Evolutionary conservation across 2,329 filamentous ascomycete species (phyloP), one percentile per base, ranked within the genome.

Genomic region (Colletotrichum chlorophyti): DNA sequence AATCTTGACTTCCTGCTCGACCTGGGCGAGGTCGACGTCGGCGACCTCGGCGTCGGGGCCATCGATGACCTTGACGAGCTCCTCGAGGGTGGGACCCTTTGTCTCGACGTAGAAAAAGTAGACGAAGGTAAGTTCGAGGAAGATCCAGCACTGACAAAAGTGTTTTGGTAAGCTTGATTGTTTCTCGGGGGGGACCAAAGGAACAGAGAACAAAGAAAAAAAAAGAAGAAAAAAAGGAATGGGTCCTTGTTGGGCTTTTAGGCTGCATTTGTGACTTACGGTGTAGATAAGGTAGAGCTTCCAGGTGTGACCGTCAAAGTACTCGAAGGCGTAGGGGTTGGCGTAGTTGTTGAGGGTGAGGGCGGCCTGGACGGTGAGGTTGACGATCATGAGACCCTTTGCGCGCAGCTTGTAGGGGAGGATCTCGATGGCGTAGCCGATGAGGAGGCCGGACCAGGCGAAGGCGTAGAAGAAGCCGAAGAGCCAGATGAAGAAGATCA

Each of bases 41-140:
- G 74, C 79, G 14, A 81, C 80, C 41, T 72, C 64, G 31, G 83
- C 84, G 15, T 80, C 73, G 27, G 86, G 81, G 34, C 84, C 86
- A 64, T 89, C 86, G 70, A 89, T 88, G 72, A 89, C 81, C 74
- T 84, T 84, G 68, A 83, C 85, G 45, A 89, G 79, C 71, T 89
- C 85, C 72, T 89, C 86, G 31, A 89, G 84, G 15, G 86, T 88
- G 2, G 83, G 83, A 27, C 85, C 85, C 63, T 79, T 80, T 34
- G 86, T 89, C 74, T 90, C 86, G 64, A 87, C 73, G 66, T 78
- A 79, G 74, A 79, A 77, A 68, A 78, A 81, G 71, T 82, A 85
- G 61, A 85, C 78, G 68, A 83, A 83, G 66, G 69, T 73, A 51
- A 85, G 71, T 71, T 85, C 82, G 68, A 80, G 64, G 67, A 79